Conservation (phyloP, 1,284 basidiomycete species). For the Polyporus tsugae region DNA sequence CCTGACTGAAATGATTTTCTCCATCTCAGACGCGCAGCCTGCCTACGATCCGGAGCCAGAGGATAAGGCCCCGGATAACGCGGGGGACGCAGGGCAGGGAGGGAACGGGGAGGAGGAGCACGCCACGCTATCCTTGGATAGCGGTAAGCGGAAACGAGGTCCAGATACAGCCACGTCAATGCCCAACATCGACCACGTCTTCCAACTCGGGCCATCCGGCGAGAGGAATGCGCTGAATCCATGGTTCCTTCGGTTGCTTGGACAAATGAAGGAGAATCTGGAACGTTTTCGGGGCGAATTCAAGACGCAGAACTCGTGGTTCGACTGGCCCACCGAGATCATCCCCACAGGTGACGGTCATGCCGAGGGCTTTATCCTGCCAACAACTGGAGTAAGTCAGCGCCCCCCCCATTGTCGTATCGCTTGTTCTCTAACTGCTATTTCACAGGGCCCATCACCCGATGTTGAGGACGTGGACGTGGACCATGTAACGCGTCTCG, state of each 20-base stretch:
- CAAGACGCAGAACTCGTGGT: neutral
- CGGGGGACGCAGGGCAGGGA: too few relatives aligned
- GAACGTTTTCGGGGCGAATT: neutral
- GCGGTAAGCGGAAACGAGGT: neutral
- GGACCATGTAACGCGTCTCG: neutral
- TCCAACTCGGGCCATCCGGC: neutral
- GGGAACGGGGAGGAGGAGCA: too few relatives aligned
- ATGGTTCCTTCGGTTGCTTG: neutral
- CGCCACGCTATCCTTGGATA: neutral
- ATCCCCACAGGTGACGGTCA: neutral
- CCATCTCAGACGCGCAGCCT: neutral
- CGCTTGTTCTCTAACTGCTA: neutral
- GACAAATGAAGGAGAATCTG: neutral
- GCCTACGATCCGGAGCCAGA: too few relatives aligned
- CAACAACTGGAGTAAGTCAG: neutral
- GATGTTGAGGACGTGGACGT: neutral
- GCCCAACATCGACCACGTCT: neutral
- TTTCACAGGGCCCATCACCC: neutral
- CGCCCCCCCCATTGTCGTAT: too few relatives aligned
- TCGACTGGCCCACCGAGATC: neutral
- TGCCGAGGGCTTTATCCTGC: neutral
- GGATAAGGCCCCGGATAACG: too few relatives aligned
- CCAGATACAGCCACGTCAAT: neutral
- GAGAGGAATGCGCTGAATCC: neutral
- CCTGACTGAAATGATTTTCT: neutral